Base-by-base conservation (phyloP, 345 rosid species). In the Lenwebbia sp. region DNA sequence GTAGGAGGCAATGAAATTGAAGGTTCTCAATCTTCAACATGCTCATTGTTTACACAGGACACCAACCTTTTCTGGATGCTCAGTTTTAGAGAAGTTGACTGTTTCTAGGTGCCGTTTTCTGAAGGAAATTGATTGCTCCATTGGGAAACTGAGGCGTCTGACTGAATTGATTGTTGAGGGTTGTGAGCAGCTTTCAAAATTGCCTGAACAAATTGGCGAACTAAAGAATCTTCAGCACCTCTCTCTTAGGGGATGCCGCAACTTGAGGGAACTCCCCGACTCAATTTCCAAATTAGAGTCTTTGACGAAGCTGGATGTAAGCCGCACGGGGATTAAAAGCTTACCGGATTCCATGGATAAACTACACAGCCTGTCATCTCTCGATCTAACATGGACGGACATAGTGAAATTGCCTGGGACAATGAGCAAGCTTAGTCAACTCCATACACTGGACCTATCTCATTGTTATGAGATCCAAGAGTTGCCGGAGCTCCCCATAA, bases 41-140 rank as follows among this genome's bases (percentile, higher is more conserved):
- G 14, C 12, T 57, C 6, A 13, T 6, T 57, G 15, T 15, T 10
- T n/a, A 57, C 14, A 26, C 6, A 5, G 7, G 30, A 57, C 13
- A 57, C 65, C 65, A 57, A 12, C 65, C 30, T 57, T 57, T 26
- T 5, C 65, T 6, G 7, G n/a, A 12, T 2, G 2, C 30, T 57
- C 30, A 26, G 30, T 11, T 57, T 57, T 57, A 57, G 65, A 57
- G 65, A 57, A 57, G 65, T 12, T 57, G 30, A 57, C 65, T 12
- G 12, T 57, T 26, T 26, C 1, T 5, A 0, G 1, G 2, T 57
- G 7, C 14, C 0, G 3, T 3, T 5, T 5, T 57, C 6, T 56
- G n/a, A 10, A 1, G 60, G 65, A 11, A 26, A 57, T 57, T 26
- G 65, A 57, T 57, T 26, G 65, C 30, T 26, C 65, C 5, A 26